A percentile compares a stretch with the other conserved stretches of the same genome.
Conservation (phyloP, 495 filamentous ascomycete genomes). For the Talaromyces stipitatus region DNA sequence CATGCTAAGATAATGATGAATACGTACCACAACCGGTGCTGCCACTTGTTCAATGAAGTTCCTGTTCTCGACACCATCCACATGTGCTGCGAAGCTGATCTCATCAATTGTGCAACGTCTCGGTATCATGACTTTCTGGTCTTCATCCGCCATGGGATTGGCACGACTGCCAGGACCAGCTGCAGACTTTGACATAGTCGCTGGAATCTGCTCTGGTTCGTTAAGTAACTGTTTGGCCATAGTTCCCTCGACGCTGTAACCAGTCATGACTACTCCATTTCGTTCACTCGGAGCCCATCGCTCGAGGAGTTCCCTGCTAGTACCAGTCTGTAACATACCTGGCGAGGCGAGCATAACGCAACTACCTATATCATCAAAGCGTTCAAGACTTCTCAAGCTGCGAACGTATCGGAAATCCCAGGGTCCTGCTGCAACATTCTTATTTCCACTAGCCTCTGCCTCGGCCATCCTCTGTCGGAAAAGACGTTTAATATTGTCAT, state of each 20-base stretch:
- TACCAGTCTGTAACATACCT: slow-evolving; percentile 95
- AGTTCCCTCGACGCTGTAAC: slow-evolving; percentile 95
- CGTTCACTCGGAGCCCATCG: slow-evolving; percentile 91
- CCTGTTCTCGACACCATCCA: slow-evolving; percentile 90
- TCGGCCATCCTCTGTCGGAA: slow-evolving; percentile 83
- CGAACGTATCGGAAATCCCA: slow-evolving; percentile 95
- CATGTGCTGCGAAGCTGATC: slow-evolving; percentile 90
- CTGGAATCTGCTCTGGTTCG: slow-evolving; percentile 87
- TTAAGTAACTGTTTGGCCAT: slow-evolving; percentile 94
- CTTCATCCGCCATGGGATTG: slow-evolving; percentile 43
- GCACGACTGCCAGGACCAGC: slow-evolving; percentile 48
- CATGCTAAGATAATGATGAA: neutral
- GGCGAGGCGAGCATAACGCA: slow-evolving; percentile 97
- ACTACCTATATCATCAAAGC: slow-evolving; percentile 90
- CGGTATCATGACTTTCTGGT: slow-evolving; percentile 84
- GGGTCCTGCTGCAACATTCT: slow-evolving; percentile 67
- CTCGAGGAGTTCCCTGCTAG: slow-evolving; percentile 85
- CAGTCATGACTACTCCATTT: slow-evolving; percentile 95
- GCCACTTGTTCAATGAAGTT: slow-evolving; percentile 91
- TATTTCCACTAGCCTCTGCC: slow-evolving; percentile 67
- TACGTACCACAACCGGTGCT: slow-evolving; percentile 82
- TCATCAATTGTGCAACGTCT: slow-evolving; percentile 87
- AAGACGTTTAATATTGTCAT: slow-evolving; percentile 91
- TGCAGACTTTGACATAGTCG: slow-evolving; percentile 72
- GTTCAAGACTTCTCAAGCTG: slow-evolving; percentile 82